phyloP scores from a whole-genome alignment of 23 red algal species.

The Gracilaria gracilis region DNA sequence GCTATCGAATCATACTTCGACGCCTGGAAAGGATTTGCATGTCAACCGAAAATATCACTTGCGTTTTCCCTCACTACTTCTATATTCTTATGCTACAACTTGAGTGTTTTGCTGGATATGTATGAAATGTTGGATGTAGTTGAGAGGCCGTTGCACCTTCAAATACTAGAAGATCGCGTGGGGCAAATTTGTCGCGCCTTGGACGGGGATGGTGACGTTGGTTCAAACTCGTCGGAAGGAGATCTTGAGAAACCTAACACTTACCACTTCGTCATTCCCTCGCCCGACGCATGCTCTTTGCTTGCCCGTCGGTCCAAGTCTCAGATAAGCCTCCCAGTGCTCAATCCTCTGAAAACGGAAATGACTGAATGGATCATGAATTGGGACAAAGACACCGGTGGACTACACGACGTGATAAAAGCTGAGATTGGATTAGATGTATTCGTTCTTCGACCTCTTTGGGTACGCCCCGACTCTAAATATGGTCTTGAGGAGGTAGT shows the following conservation, averaged over 20 bases:
- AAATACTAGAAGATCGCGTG: constrained; percentile 27
- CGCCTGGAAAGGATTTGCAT: constrained; percentile 17
- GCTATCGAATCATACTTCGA: constrained; percentile 1
- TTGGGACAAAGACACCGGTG: constrained; percentile 11
- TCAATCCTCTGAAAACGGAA: constrained; percentile 4
- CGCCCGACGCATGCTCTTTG: background rate
- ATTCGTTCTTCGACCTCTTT: constrained; percentile 29
- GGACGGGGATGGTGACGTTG: constrained; percentile 1
- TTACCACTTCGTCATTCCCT: constrained; percentile 34
- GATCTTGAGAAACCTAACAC: constrained; percentile 15
- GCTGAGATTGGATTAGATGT: background rate
- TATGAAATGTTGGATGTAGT: constrained; percentile 29
- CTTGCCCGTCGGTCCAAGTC: constrained; percentile 10
- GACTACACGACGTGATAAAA: constrained; percentile 5
- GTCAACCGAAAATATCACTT: constrained; percentile 1
- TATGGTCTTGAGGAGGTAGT: constrained; percentile 27
- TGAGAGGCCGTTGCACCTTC: background rate
- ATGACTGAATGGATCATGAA: constrained; percentile 1
- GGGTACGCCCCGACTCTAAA: background rate
- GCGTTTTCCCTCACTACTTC: background rate
- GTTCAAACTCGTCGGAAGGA: constrained; percentile 9
- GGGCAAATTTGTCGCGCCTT: constrained; percentile 2
- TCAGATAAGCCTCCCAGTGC: constrained; percentile 5
- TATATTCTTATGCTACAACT: constrained; percentile 34
- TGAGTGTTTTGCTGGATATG: constrained; percentile 20